Percentiles rank a stretch among this genome's conserved stretches.
Conservation (phyloP, 805 yeast genomes). For the Metschnikowia aberdeeniae region DNA sequence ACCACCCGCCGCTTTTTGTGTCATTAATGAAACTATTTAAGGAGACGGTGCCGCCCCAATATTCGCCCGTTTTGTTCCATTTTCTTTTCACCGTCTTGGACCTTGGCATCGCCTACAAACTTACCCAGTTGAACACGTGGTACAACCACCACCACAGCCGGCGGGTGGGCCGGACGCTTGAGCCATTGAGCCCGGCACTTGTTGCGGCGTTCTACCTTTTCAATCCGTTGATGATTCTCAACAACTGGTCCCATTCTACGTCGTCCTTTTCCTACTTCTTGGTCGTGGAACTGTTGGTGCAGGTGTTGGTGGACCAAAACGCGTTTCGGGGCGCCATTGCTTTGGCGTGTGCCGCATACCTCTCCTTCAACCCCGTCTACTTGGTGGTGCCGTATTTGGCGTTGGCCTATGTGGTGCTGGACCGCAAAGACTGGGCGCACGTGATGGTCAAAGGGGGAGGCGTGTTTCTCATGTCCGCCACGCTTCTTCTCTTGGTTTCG, state of each 20-base stretch:
- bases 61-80: constrained; percentile 23
- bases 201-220: constrained; percentile 65
- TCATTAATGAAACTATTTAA: constrained; percentile 39
- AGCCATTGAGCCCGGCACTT: constrained; percentile 36
- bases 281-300: constrained; percentile 44
- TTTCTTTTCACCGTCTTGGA: constrained; percentile 59
- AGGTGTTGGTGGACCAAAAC: constrained; percentile 39
- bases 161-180: constrained; percentile 15
- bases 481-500: constrained; percentile 33
- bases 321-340: constrained; percentile 44
- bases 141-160: constrained; percentile 24
- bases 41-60: constrained; percentile 16
- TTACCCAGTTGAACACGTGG: constrained; percentile 49
- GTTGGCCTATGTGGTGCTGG: constrained; percentile 23
- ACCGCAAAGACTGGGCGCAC: constrained; percentile 11
- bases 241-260: constrained; percentile 68
- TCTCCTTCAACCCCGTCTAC: constrained; percentile 60
- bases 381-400: constrained; percentile 56
- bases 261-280: constrained; percentile 56
- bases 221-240: constrained; percentile 74
- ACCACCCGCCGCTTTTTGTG: constrained; percentile 77
- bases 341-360: constrained; percentile 60
- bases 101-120: constrained; percentile 48
- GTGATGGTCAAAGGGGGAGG: constrained; percentile 9
- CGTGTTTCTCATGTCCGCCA: constrained; percentile 16